A percentile compares a stretch with the other conserved stretches of the same genome.
phyloP scores from a whole-genome alignment of 352 stramenopile species.

The Hyphochytrium catenoides region DNA sequence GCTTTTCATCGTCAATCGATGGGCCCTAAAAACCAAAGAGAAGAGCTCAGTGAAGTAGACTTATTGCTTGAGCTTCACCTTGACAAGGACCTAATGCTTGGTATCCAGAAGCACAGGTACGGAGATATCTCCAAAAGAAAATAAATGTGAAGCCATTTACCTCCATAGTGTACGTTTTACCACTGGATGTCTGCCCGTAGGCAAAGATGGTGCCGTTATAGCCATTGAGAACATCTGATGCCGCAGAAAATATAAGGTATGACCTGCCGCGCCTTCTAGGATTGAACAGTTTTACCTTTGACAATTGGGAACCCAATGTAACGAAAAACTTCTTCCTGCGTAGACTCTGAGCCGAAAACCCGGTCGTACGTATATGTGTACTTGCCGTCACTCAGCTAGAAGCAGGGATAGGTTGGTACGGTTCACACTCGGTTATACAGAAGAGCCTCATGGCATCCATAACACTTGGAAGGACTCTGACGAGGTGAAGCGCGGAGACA shows the following conservation, averaged over 20 bases:
- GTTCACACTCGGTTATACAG: not conserved
- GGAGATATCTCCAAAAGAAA: no score
- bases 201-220: conserved; percentile 85
- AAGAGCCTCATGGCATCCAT: not conserved
- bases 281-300: conserved; percentile 25
- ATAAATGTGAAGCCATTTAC: no score
- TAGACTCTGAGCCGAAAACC: conserved; percentile 50
- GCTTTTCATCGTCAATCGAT: conserved; percentile 54
- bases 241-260: not conserved
- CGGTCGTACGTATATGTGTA: conserved; percentile 68
- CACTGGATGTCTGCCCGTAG: conserved; percentile 68
- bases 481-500: conserved; percentile 3
- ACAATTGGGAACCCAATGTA: conserved; percentile 58
- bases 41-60: no score
- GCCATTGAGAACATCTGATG: conserved; percentile 56
- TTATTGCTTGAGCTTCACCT: conserved; percentile 9
- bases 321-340: conserved; percentile 67
- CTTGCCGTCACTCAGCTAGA: conserved; percentile 20
- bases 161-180: conserved; percentile 71
- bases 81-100: conserved; percentile 9
- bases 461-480: not conserved
- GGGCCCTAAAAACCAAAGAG: no score
- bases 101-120: conserved; percentile 11
- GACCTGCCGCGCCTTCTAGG: not conserved
- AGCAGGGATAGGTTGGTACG: not conserved